Evolutionary conservation across 257 asterid species (phyloP), one percentile per base, ranked within the genome.

Genomic region (Gentiana macrophylla): DNA sequence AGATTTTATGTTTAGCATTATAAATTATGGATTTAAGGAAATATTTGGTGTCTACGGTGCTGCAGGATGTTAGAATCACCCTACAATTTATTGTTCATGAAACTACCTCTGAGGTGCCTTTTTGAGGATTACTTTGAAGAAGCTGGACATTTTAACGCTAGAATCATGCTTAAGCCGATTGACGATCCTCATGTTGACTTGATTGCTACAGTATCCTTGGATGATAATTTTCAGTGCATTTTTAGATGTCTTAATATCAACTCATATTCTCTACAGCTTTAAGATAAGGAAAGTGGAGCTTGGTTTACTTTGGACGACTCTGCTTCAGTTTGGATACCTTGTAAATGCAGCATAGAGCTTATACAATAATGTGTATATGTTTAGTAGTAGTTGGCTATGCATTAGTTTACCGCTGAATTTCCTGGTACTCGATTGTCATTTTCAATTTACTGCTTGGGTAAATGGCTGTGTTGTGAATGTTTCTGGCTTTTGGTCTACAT

Each of bases 121-220:
- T 86, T 84, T 71, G 84, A 86, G 49, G 96, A 86, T 70, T 86
- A 81, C 37, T 86, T 81, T 48, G 94, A 86, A 62, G 92, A 78
- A 60, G 88, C 92, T 3, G 74, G 65, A 69, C 84, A 84, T 58
- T 84, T 86, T 63, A 81, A 74, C 71, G 66, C 92, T 36, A 78
- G 79, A 47, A 78, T 86, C 67, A 84, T 86, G 94, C 94, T 86
- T 44, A 86, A 84, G 79, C 96, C 96, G 35, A 81, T 81, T 55
- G 94, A 86, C 50, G 96, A 86, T 82, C 94, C 94, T n/a, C 96
- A 84, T 9, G 94, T 89, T 32, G 94, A 89, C 78, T 76, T 89
- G 80, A 81, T 89, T 72, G 97, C 94, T 37, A 74, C 80, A 64
- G 97, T 89, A 89, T 89, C 92, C 91, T 41, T 41, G 46, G 6